Evolutionary conservation across 1,284 basidiomycete species (phyloP), one percentile per base, ranked within the genome.

Genomic region (Omphalotus olearius): DNA sequence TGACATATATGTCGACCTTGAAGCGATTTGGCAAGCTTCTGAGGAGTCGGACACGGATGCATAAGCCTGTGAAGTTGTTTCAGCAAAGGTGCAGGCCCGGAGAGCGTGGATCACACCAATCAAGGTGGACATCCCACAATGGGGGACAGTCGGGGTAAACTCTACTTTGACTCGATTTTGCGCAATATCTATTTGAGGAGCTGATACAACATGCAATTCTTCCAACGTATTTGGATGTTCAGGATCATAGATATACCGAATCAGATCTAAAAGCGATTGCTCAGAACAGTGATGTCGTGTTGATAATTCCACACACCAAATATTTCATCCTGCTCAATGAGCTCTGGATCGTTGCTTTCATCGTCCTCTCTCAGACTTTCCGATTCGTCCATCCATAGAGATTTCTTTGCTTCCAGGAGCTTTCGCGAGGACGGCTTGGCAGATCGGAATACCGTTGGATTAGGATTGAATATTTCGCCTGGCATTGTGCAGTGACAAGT

Each of bases 141-240:
- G 96, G 4, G 97, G 97, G 25, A 98, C 95, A 0, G 96, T 99
- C 1, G 97, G 97, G 5, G 96, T 98, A 61, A 97, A 93, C 64
- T 93, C 91, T 54, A 98, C 85, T 26, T 83, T 74, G 30, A 99
- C 78, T 40, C 83, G 80, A 61, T 93, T 91, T 20, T 80, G 67
- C 4, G 75, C 73, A 37, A 98, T 79, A 33, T 76, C 77, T 55
- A 98, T 88, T 63, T 99, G 95, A 11, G 89, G 82, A 3, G 85
- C 82, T 41, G 93, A 95, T 36, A 99, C 95, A 25, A 99, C 96
- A 16, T 92, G 88, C 11, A 99, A 86, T 64, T 98, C 92, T 66
- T 99, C 97, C 30, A 99, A 81, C n/a, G 89, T 91, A 61, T 85
- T 86, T n/a, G 94, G 93, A 68, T 99, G 94, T 67, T 99, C 97